Percentiles rank a stretch among this genome's conserved stretches.
These are phyloP conservation scores for Alternaria panax DNA, from an alignment of 2,329 filamentous ascomycete genomes.

Conservation along the genomic window DNA sequence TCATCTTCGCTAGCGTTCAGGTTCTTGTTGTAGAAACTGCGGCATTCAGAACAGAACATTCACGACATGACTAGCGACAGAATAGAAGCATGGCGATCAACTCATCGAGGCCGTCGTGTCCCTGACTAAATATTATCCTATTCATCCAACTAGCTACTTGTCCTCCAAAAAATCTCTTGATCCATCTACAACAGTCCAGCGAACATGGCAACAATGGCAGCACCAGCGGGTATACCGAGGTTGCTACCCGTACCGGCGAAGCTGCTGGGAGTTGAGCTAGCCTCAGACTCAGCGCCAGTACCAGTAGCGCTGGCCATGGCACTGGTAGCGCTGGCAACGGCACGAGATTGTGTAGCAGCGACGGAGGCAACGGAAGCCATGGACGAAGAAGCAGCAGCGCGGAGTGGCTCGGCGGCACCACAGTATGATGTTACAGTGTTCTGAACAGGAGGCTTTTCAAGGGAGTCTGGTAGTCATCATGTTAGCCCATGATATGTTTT, in stretches of 20 bases:
- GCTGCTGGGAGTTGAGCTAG: slow-evolving; percentile 8
- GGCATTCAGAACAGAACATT: not conserved
- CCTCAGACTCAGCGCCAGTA: not conserved
- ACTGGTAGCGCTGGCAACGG: slow-evolving; percentile 12
- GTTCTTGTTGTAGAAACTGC: not conserved
- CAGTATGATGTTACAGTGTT: slow-evolving; percentile 51
- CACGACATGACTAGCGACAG: not conserved
- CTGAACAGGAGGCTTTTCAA: slow-evolving; percentile 43
- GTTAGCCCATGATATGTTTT: no score
- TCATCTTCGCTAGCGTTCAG: not conserved
- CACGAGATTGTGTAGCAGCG: slow-evolving; percentile 26
- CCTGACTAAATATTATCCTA: slow-evolving; percentile 14
- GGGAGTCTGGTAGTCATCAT: slow-evolving; percentile 48
- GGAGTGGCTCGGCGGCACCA: slow-evolving; percentile 51
- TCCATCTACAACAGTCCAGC: slow-evolving; percentile 25
- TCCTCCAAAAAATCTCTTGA: not conserved
- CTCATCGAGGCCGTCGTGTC: not conserved
- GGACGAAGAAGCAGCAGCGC: slow-evolving; percentile 28
- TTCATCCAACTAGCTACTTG: not conserved
- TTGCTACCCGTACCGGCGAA: slow-evolving; percentile 29
- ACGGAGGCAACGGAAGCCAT: slow-evolving; percentile 27
- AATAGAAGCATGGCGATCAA: not conserved
- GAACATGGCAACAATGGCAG: slow-evolving; percentile 35
- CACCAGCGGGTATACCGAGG: slow-evolving; percentile 24
- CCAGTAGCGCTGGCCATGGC: slow-evolving; percentile 2